Conservation (phyloP, 192 early-diverging fungal genomes). For the Phycomyces blakesleeanus region DNA sequence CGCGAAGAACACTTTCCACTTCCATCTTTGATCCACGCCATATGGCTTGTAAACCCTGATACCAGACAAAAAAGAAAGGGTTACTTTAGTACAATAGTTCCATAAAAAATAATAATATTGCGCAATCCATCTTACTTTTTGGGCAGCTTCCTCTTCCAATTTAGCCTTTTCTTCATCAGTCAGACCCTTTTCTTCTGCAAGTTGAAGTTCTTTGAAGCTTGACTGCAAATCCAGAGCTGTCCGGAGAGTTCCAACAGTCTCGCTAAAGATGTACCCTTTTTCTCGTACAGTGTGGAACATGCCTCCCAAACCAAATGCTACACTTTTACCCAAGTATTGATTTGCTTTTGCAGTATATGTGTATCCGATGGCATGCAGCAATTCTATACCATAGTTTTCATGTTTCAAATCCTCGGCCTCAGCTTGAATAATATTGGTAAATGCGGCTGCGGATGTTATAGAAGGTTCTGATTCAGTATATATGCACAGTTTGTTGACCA, state of each 20-base stretch:
- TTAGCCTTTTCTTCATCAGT: conserved; percentile 61
- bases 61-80: too few species aligned
- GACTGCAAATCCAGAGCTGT: conserved; percentile 92
- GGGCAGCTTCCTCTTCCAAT: conserved; percentile 67
- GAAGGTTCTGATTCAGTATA: conserved; percentile 53
- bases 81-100: background rate
- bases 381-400: conserved; percentile 90
- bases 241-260: conserved; percentile 88
- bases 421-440: conserved; percentile 60
- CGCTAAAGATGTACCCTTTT: conserved; percentile 86
- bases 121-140: conserved; percentile 36
- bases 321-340: conserved; percentile 69
- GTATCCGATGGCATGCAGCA: conserved; percentile 90
- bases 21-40: conserved; percentile 95
- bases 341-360: conserved; percentile 87
- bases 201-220: conserved; percentile 83
- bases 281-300: conserved; percentile 75
- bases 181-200: conserved; percentile 83
- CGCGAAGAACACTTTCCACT: conserved; percentile 87
- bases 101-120: too few species aligned
- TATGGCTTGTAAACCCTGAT: conserved; percentile 86
- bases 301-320: conserved; percentile 69
- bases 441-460: conserved; percentile 41
- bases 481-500: conserved; percentile 72
- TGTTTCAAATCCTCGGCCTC: conserved; percentile 87